These are phyloP conservation scores for Eimeria maxima DNA, from an alignment of 169 alveolate genomes.

Conservation along the genomic window DNA sequence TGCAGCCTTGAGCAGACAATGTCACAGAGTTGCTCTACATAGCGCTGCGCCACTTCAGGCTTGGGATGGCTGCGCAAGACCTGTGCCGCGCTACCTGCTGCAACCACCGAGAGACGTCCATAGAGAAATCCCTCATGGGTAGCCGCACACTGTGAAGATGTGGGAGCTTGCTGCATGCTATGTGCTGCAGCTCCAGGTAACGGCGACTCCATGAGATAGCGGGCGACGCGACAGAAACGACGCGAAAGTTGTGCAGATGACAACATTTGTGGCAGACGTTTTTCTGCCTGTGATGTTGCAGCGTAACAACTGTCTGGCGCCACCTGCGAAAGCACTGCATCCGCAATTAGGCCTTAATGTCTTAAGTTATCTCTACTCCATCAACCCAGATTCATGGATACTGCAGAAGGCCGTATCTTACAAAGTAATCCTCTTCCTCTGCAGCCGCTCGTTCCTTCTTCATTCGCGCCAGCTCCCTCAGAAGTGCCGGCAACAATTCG, in stretches of 20 bases:
- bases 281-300: not conserved
- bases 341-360: not conserved
- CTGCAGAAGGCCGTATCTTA: constrained; percentile 1
- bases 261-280: not conserved
- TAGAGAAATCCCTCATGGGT: not conserved
- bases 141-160: not conserved
- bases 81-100: constrained; percentile 55
- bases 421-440: constrained; percentile 16
- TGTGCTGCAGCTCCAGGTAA: not conserved
- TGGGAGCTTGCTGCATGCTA: not conserved
- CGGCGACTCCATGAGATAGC: constrained; percentile 63
- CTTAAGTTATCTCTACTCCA: not conserved
- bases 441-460: constrained; percentile 41
- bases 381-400: not conserved
- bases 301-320: not conserved
- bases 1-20: constrained; percentile 35
- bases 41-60: constrained; percentile 59
- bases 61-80: constrained; percentile 51
- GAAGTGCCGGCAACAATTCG: constrained; percentile 70
- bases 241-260: constrained; percentile 47
- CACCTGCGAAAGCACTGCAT: not conserved
- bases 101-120: constrained; percentile 37
- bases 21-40: constrained; percentile 39
- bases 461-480: constrained; percentile 58
- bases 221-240: constrained; percentile 49